These are phyloP conservation scores for Mortierella sp. DNA, from an alignment of 371 early-diverging fungal genomes.

Conservation along the genomic window DNA sequence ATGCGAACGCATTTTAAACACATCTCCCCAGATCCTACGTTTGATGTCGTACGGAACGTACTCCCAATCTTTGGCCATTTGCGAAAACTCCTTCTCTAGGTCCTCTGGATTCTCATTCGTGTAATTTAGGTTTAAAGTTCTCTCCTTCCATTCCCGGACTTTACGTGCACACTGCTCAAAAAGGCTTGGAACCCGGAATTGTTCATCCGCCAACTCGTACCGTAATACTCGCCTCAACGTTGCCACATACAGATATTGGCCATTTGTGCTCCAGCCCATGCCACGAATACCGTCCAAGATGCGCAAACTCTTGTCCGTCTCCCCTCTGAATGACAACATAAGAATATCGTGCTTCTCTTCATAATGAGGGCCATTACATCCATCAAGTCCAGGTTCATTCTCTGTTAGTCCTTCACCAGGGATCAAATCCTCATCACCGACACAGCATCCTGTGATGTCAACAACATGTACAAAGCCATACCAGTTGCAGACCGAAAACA, in stretches of 20 bases:
- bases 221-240: slow-evolving; percentile 69
- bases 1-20: slow-evolving; percentile 32
- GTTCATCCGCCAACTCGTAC: slow-evolving; percentile 57
- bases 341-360: slow-evolving; percentile 68
- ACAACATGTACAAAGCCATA: slow-evolving; percentile 74
- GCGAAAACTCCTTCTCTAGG: slow-evolving; percentile 10
- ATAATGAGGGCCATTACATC: slow-evolving; percentile 39
- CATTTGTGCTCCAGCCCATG: slow-evolving; percentile 68
- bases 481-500: slow-evolving; percentile 68
- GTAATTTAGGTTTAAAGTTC: slow-evolving; percentile 4
- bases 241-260: slow-evolving; percentile 65
- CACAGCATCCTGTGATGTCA: slow-evolving; percentile 56
- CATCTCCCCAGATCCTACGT: slow-evolving; percentile 39
- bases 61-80: slow-evolving; percentile 31
- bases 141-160: slow-evolving; percentile 49
- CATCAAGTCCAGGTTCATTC: slow-evolving; percentile 8
- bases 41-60: slow-evolving; percentile 37
- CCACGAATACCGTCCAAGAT: slow-evolving; percentile 73
- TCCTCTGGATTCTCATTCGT: slow-evolving; percentile 4
- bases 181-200: slow-evolving; percentile 36
- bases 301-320: slow-evolving; percentile 60
- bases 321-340: slow-evolving; percentile 71
- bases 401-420: slow-evolving; percentile 11
- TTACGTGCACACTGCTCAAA: slow-evolving; percentile 43
- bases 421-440: slow-evolving; percentile 36